Evolutionary conservation across 108 stramenopile genomes (phyloP), one percentile per base, ranked within the genome.

Genomic region (Parietichytrium sp.): DNA sequence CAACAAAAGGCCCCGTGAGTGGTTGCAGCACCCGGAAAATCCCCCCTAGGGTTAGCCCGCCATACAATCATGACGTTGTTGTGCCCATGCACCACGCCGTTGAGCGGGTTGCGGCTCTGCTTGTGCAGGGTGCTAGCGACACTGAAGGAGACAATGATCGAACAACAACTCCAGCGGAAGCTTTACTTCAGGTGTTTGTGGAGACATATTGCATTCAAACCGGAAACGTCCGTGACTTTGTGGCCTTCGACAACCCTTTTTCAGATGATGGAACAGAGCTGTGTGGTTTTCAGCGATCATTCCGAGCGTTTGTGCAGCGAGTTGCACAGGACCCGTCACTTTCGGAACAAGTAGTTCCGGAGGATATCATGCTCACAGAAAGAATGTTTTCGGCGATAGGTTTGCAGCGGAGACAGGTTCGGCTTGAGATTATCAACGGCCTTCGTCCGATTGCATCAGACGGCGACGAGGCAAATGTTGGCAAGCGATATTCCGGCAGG

Each of bases 221-320:
- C 2, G 61, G 61, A 6, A 38, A 72, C 20, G 33, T 72, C 23
- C 38, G 38, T n/a, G 61, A 72, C 3, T 72, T 72, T 72, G 61
- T 72, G 6, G 36, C 61, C 20, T 72, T 72, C 20, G 61, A 72
- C 15, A 25, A 72, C 20, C 42, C 45, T 23, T 6, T 72, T 10
- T n/a, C n/a, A n/a, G n/a, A 42, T 26, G 25, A 16, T 15, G 29
- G 29, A 20, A 2, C 16, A 20, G 18, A 27, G 18, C 26, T 20
- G 20, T 15, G 54, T 23, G 52, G 12, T 53, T 53, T 53, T 20
- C 29, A 7, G 29, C 52, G 52, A 29, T 8, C 20, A 23, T 53
- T 1, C 52, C 25, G 52, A 23, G 52, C 52, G 25, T 53, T 53
- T 23, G 27, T 7, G 52, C 18, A 7, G 12, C 52, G 25, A 15